Percentiles rank a stretch among this genome's conserved stretches.
Evolutionary conservation across 2,329 filamentous ascomycete species (phyloP).

Genomic region (Sporothrix schenckii): DNA sequence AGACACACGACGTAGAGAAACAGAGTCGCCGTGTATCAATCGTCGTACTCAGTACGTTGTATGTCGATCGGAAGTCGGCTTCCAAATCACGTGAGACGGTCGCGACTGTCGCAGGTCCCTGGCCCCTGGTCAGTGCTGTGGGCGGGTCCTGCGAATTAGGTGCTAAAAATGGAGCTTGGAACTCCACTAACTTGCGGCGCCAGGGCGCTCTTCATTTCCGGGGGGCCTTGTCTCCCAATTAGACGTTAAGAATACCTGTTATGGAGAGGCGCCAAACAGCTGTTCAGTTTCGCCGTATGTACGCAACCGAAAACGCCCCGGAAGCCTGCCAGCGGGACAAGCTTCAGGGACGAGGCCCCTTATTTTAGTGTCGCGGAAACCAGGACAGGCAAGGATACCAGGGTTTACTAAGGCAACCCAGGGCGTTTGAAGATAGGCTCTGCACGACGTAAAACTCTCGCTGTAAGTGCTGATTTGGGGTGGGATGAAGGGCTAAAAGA

Average conservation of each 20-base stretch:
- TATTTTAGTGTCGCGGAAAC: background rate
- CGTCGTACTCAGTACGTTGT: background rate
- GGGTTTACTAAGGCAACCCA: background rate
- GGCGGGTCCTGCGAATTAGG: background rate
- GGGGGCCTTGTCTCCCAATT: background rate
- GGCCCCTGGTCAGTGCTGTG: constrained; percentile 4
- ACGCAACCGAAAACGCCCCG: background rate
- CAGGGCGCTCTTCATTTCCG: constrained; percentile 9
- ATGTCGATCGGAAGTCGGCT: constrained; percentile 16
- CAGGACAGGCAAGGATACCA: no score
- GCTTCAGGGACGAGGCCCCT: background rate
- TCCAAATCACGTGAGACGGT: constrained; percentile 16
- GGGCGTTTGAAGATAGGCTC: background rate
- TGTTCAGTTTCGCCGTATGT: no score
- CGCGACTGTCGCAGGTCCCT: background rate
- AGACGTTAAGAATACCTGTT: constrained; percentile 1
- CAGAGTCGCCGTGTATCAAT: background rate
- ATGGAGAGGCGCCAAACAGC: background rate
- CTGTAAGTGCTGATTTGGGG: constrained; percentile 17
- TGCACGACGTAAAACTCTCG: constrained; percentile 9
- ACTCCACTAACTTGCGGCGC: no score
- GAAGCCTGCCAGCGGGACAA: constrained; percentile 16
- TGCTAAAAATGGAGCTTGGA: background rate
- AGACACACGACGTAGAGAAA: background rate
- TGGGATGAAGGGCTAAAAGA: no score